These are phyloP conservation scores for Suhomyces xylopsoci DNA, from an alignment of 805 yeast genomes.

Conservation along the genomic window DNA sequence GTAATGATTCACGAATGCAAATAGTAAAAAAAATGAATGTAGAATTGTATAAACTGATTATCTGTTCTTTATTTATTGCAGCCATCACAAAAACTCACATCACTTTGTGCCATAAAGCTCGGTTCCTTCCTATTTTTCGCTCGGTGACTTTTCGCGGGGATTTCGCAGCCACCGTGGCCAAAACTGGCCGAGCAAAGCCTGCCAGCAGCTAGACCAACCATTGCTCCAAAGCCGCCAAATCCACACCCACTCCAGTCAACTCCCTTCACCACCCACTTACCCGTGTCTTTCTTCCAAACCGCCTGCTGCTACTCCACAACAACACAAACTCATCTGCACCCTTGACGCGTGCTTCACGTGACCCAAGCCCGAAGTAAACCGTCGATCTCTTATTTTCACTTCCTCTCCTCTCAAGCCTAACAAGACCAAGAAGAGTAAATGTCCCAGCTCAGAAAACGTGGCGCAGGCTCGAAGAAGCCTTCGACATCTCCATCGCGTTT, in stretches of 20 bases:
- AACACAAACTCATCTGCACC: neutral
- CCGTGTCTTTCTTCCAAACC: neutral
- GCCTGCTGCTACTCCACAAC: neutral
- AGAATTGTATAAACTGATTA: no score
- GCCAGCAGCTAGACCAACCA: neutral
- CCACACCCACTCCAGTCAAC: neutral
- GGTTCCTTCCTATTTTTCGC: neutral
- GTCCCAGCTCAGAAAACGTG: neutral
- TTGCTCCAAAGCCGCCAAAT: neutral
- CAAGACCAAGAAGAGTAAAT: neutral
- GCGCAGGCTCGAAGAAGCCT: neutral
- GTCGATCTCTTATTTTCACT: neutral
- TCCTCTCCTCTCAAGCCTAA: neutral
- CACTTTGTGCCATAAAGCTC: neutral
- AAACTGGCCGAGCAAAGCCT: neutral
- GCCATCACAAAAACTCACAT: no score
- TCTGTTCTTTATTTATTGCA: no score
- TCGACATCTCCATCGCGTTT: neutral
- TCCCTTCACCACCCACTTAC: neutral
- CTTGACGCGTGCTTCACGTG: neutral
- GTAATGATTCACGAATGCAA: neutral
- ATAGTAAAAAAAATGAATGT: neutral
- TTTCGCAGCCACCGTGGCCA: slow-evolving; percentile 1
- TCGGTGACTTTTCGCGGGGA: neutral
- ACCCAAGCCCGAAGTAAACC: neutral